A percentile compares a stretch with the other conserved stretches of the same genome.
Evolutionary conservation across 1,284 basidiomycete species (phyloP).

Genomic region (Ustilago bromivora): DNA sequence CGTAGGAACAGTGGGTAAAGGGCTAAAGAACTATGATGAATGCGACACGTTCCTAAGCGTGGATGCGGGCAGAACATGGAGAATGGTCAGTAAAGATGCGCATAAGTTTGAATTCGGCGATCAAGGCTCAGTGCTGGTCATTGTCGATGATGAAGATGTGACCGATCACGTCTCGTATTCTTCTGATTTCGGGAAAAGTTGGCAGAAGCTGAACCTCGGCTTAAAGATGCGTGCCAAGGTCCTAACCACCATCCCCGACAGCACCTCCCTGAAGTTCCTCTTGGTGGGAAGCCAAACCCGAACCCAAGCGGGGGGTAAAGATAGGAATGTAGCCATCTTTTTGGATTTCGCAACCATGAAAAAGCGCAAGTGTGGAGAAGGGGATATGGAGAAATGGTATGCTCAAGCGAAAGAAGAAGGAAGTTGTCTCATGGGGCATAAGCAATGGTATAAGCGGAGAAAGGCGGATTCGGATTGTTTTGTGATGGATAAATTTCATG

Average conservation of each 20-base stretch:
- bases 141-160: slow-evolving; percentile 87
- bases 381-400: slow-evolving; percentile 90
- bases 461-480: slow-evolving; percentile 88
- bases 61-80: slow-evolving; percentile 89
- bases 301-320: slow-evolving; percentile 74
- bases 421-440: slow-evolving; percentile 92
- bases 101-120: slow-evolving; percentile 98
- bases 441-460: slow-evolving; percentile 93
- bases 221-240: slow-evolving; percentile 79
- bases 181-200: slow-evolving; percentile 84
- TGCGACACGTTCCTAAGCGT: slow-evolving; percentile 93
- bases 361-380: slow-evolving; percentile 78
- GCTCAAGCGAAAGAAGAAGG: slow-evolving; percentile 77
- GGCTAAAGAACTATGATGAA: slow-evolving; percentile 82
- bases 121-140: slow-evolving; percentile 82
- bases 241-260: slow-evolving; percentile 88
- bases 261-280: slow-evolving; percentile 91
- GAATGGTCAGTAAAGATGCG: slow-evolving; percentile 80
- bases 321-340: slow-evolving; percentile 80
- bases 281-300: slow-evolving; percentile 83
- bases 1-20: slow-evolving; percentile 85
- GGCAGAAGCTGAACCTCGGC: slow-evolving; percentile 81
- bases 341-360: slow-evolving; percentile 85
- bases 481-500: slow-evolving; percentile 81
- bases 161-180: slow-evolving; percentile 83